These are phyloP conservation scores for Funneliformis caledonium DNA, from an alignment of 371 early-diverging fungal species.

Conservation along the genomic window DNA sequence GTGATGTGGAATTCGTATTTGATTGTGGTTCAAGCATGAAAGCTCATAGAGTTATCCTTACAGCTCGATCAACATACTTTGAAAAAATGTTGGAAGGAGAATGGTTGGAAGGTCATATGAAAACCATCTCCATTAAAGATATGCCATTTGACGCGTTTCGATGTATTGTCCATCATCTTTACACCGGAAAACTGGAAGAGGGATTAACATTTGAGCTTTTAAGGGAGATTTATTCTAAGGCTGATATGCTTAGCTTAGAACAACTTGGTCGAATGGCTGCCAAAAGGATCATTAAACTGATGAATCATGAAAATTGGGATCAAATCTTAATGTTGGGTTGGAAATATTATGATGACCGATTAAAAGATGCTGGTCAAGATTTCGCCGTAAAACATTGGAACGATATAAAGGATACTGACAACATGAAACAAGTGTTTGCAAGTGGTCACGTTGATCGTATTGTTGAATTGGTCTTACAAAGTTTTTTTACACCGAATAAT, in stretches of 20 bases:
- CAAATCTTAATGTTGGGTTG: not conserved
- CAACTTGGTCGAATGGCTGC: not conserved
- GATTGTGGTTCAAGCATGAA: conserved; percentile 19
- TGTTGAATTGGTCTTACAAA: too few relatives aligned
- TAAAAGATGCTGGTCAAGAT: not conserved
- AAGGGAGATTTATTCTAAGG: not conserved
- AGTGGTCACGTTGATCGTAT: too few relatives aligned
- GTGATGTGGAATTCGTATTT: conserved; percentile 26
- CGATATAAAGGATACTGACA: too few relatives aligned
- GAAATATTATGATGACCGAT: not conserved
- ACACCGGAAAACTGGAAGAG: not conserved
- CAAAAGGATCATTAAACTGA: not conserved
- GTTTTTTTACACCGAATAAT: too few relatives aligned
- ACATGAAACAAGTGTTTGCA: too few relatives aligned
- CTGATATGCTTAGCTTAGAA: not conserved
- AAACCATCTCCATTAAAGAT: not conserved
- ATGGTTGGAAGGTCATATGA: not conserved
- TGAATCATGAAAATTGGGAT: conserved; percentile 16
- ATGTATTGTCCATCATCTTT: not conserved
- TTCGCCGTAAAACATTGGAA: too few relatives aligned
- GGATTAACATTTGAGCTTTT: not conserved
- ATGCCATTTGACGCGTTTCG: not conserved
- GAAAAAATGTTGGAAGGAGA: conserved; percentile 24
- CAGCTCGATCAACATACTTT: conserved; percentile 22
- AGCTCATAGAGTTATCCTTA: not conserved